A percentile compares a stretch with the other conserved stretches of the same genome.
Conservation (phyloP, 495 filamentous ascomycete species). For the Letharia lupina region DNA sequence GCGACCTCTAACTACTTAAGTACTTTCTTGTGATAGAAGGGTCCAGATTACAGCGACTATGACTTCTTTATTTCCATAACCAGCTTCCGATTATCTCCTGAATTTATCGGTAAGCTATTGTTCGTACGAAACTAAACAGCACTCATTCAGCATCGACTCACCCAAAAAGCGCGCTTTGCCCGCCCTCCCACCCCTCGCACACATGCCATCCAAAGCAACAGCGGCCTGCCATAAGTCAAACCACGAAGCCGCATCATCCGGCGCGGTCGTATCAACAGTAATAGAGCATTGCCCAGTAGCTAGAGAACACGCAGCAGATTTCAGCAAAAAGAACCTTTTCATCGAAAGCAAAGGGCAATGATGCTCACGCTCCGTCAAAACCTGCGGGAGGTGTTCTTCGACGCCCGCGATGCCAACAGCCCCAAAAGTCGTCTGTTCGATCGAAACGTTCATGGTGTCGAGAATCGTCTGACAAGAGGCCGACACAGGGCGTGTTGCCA, state of each 20-base stretch:
- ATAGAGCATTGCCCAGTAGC: neutral
- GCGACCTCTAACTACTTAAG: too few relatives aligned
- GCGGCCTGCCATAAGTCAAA: neutral
- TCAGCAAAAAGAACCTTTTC: neutral
- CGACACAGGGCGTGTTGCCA: neutral
- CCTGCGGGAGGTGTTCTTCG: neutral
- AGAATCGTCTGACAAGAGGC: neutral
- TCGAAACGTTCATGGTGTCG: neutral
- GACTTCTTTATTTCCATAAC: neutral
- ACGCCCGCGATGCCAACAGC: neutral
- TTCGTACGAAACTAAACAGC: neutral
- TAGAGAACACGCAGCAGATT: neutral
- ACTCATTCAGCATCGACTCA: neutral
- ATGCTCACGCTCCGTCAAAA: neutral
- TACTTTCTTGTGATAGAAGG: too few relatives aligned
- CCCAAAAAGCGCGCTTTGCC: neutral
- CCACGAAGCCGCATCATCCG: neutral
- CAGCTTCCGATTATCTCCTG: neutral
- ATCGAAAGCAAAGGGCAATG: neutral
- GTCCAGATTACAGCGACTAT: too few relatives aligned
- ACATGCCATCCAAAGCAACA: slow-evolving; percentile 4
- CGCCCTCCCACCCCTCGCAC: neutral
- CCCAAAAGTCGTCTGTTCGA: neutral
- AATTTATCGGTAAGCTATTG: neutral
- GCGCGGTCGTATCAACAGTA: neutral